Base-by-base conservation (phyloP, 306 rosid genomes). In the Quercus dentata region DNA sequence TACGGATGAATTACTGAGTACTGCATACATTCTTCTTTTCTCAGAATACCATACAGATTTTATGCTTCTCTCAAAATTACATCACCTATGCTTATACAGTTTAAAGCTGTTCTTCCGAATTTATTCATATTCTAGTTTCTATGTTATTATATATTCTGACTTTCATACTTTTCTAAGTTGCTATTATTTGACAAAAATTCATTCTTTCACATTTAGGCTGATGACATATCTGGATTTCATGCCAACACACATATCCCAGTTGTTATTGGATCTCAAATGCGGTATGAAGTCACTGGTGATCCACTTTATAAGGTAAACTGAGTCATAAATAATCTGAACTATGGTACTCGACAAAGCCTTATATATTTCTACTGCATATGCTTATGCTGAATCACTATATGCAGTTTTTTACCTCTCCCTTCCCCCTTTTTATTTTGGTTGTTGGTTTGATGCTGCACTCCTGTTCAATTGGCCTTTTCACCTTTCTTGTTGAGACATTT, bases 251-350 rank as follows among this genome's bases (percentile, higher is more conserved):
- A 94, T 84, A 88, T 94, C 27, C 98, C 98, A 72, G 1, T 94
- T 74, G 93, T 94, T 69, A 55, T 94, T 78, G 98, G 98, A 82
- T 30, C 97, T 86, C 98, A 94, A 89, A 69, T 74, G 91, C 97
- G 98, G 41, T 92, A 92, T 77, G 98, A 94, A 88, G 68, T 88
- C 83, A 87, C 93, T 1, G 98, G 98, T 6, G 98, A 94, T 82
- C 97, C 94, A 21, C 88, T 92, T 79, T 87, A 92, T 80, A 90
- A 86, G 97, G 98, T 38, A 38, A 38, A 38, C 11, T 38, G 46
- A 38, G 46, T 38, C 2, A 38, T 38, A 38, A 38, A 38, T 38
- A 38, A 38, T 38, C 46, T 7, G 46, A 38, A 38, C 46, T 38
- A 8, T 38, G 11, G 46, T 57, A 68, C 38, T 68, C 30, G 41